phyloP scores from a whole-genome alignment of 2,329 filamentous ascomycete species.

The Epichloe coenophiala region DNA sequence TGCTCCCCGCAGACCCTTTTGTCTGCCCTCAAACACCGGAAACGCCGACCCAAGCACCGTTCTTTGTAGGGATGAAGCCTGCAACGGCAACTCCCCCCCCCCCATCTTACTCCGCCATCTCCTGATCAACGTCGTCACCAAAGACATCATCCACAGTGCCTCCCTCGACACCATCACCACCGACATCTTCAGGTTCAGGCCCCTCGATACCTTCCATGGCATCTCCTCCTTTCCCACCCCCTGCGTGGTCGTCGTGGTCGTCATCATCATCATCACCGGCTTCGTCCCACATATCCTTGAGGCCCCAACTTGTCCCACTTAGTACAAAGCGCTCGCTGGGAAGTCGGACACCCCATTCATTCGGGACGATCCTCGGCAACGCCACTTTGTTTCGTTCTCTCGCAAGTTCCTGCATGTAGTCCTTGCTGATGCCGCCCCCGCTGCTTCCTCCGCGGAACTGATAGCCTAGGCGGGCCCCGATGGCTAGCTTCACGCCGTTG shows the following conservation, averaged over 20 bases:
- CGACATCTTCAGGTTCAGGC: slow-evolving; percentile 27
- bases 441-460: slow-evolving; percentile 49
- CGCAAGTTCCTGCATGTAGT: slow-evolving; percentile 63
- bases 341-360: slow-evolving; percentile 54
- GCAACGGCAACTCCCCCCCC: not conserved
- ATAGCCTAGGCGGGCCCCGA: slow-evolving; percentile 52
- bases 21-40: slow-evolving; percentile 3
- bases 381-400: slow-evolving; percentile 54
- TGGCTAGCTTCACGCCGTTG: slow-evolving; percentile 59
- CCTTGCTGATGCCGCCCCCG: slow-evolving; percentile 49
- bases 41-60: slow-evolving; percentile 4
- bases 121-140: slow-evolving; percentile 40
- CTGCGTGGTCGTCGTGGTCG: slow-evolving; percentile 28
- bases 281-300: slow-evolving; percentile 45
- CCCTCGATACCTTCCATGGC: slow-evolving; percentile 36
- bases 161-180: slow-evolving; percentile 33
- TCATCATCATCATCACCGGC: slow-evolving; percentile 28
- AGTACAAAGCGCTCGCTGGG: slow-evolving; percentile 57
- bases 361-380: slow-evolving; percentile 47
- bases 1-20: not conserved
- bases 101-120: slow-evolving; percentile 36
- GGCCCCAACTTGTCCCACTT: slow-evolving; percentile 50
- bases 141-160: slow-evolving; percentile 42
- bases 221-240: slow-evolving; percentile 28
- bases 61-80: not conserved